Evolutionary conservation across 495 filamentous ascomycete species (phyloP), one percentile per base, ranked within the genome.

Genomic region (Viridothelium virens): DNA sequence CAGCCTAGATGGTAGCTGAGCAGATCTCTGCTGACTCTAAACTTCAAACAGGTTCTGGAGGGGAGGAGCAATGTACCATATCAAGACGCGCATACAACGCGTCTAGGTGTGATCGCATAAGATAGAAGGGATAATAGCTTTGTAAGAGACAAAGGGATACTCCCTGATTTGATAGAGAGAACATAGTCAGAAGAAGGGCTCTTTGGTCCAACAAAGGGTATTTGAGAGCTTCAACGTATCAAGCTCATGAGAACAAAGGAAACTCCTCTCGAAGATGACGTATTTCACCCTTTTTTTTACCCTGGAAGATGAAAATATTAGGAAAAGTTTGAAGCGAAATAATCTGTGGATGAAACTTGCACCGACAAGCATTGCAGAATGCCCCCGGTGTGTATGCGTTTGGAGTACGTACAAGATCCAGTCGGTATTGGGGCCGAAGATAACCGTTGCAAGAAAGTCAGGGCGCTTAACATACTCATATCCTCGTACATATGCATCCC

Each of bases 401-500:
- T 36, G 1, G 36, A 36, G 18, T 59, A 59, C 31, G 33, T 33
- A 59, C 53, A 53, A 53, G 25, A 25, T 25, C 25, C 25, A 25
- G 25, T 25, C 25, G 25, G 25, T 25, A 25, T 25, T 25, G 25
- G 25, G 25, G 25, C 25, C 25, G 25, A 25, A 25, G 25, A 25
- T 25, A 25, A 25, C 25, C 25, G 25, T 25, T 25, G 25, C 25
- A 25, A 25, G 25, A 25, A 25, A 25, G 25, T 25, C 25, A 25
- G 25, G 25, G 25, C 25, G 25, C 25, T 25, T 25, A 36, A 34
- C 53, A 36, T 25, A 53, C 48, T 53, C 48, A 53, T 53, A 53
- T 53, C 48, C 48, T 53, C 48, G 31, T 70, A 65, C 47, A 69
- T 62, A 36, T 65, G 71, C 67, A 67, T 70, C 65, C 37, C 63